Evolutionary conservation across 257 asterid genomes (phyloP), one percentile per base, ranked within the genome.

Genomic region (Nicotiana sylvestris): DNA sequence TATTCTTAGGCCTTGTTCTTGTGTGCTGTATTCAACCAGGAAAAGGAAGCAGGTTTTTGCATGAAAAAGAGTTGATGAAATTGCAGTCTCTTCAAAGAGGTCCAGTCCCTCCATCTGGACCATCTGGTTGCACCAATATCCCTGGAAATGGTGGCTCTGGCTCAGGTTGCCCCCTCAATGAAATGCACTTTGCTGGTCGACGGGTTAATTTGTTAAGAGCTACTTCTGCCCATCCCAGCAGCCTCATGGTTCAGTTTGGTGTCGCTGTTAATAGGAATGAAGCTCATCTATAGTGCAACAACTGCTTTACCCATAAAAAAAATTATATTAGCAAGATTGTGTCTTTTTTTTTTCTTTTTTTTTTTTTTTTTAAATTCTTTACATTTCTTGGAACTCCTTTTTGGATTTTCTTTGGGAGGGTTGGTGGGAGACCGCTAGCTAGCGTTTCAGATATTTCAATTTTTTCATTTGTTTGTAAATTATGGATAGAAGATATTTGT

Each of bases 91-190:
- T 90, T 68, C 82, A 88, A 13, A 93, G 61, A 81, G 96, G 92
- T 15, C 87, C 86, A 2, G 92, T 87, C 69, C 93, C 95, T 78
- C 92, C 96, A 66, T 91, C 96, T 13, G 93, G 90, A 16, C 83
- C 94, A 12, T 88, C 94, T 8, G 87, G 93, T 29, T 91, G 97
- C 90, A 91, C 96, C 83, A 1, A 91, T 88, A 90, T 91, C 86
- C 97, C 95, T 5, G 94, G 94, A 15, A 70, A 81, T 21, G 84
- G 83, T 82, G 91, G 95, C 33, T 3, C 86, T 57, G 43, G 5
- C 27, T 72, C 79, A 32, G 82, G 72, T 61, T 82, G 89, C 60
- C 90, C 86, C 6, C 53, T 66, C 58, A 61, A 35, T 21, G 77
- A 76, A 68, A 83, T 46, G 85, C 68, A 87, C 82, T 84, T 77